A percentile compares a stretch with the other conserved stretches of the same genome.
Evolutionary conservation across 176 grass and related monocot species (phyloP).

Genomic region (Carex kokanica): DNA sequence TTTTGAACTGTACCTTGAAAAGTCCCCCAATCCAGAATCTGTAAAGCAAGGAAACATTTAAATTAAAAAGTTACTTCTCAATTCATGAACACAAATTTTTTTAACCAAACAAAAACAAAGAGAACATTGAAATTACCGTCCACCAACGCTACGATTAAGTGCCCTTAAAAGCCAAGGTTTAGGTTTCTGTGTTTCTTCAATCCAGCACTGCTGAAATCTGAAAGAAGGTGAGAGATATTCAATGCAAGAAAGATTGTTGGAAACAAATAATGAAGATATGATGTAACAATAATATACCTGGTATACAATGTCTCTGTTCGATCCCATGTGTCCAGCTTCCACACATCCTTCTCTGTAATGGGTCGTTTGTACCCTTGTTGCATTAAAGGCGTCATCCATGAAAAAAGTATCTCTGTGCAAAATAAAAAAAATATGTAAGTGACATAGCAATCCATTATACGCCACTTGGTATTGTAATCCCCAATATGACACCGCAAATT

Average conservation of each 20-base stretch:
- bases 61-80: constrained; percentile 15
- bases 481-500: background rate
- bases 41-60: constrained; percentile 2
- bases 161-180: constrained; percentile 90
- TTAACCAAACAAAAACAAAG: background rate
- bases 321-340: constrained; percentile 95
- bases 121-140: constrained; percentile 45
- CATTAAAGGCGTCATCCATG: constrained; percentile 98
- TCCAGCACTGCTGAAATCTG: constrained; percentile 89
- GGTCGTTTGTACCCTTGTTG: constrained; percentile 83
- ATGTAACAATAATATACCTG: constrained; percentile 54
- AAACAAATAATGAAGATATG: background rate
- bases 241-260: background rate
- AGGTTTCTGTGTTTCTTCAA: constrained; percentile 59
- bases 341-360: constrained; percentile 89
- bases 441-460: background rate
- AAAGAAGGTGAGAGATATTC: constrained; percentile 21
- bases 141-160: constrained; percentile 76
- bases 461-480: background rate
- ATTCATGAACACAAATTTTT: constrained; percentile 14
- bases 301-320: constrained; percentile 84
- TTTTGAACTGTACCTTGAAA: constrained; percentile 65
- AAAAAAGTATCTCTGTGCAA: constrained; percentile 75
- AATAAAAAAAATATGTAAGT: constrained; percentile 18
- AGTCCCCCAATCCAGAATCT: constrained; percentile 96